Percentiles rank a stretch among this genome's conserved stretches.
Evolutionary conservation across 768 basidiomycete species (phyloP).

Genomic region (Scleroderma bovista): DNA sequence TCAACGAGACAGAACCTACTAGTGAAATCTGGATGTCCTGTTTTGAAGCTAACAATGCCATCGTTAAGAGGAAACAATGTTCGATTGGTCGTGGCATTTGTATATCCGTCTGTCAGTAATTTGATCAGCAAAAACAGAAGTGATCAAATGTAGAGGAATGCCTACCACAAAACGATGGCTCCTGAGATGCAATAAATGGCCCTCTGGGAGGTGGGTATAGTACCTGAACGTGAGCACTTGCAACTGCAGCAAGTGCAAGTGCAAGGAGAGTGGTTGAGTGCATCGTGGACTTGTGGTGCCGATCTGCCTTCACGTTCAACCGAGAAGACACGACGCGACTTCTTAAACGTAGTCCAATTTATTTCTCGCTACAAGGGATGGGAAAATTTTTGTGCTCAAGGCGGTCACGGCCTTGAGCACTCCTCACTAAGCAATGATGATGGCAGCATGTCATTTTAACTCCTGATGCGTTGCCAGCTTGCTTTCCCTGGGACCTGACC

Average conservation of each 20-base stretch:
- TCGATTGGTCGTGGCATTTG: constrained; percentile 43
- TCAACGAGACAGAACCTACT: constrained; percentile 28
- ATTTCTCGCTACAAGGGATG: too few species aligned
- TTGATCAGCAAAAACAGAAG: background rate
- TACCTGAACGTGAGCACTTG: constrained; percentile 74
- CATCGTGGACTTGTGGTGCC: constrained; percentile 20
- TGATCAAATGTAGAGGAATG: background rate
- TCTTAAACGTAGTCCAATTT: too few species aligned
- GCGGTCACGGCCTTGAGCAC: too few species aligned
- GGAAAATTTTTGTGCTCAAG: too few species aligned
- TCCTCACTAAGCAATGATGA: too few species aligned
- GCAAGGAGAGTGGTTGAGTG: constrained; percentile 32
- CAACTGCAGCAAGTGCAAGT: constrained; percentile 35
- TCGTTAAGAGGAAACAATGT: constrained; percentile 62
- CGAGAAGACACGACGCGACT: too few species aligned
- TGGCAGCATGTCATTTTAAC: too few species aligned
- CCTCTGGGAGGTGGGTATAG: constrained; percentile 74
- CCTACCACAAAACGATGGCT: constrained; percentile 65
- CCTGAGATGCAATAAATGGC: constrained; percentile 51
- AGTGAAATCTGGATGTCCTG: constrained; percentile 59
- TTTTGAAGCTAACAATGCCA: constrained; percentile 58
- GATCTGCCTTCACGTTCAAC: too few species aligned
- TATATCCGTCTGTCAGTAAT: constrained; percentile 56
- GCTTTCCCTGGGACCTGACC: too few species aligned
- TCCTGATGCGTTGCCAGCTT: too few species aligned